These are phyloP conservation scores for Phytophthora macrochlamydospora DNA, from an alignment of 352 stramenopile species.

Conservation along the genomic window DNA sequence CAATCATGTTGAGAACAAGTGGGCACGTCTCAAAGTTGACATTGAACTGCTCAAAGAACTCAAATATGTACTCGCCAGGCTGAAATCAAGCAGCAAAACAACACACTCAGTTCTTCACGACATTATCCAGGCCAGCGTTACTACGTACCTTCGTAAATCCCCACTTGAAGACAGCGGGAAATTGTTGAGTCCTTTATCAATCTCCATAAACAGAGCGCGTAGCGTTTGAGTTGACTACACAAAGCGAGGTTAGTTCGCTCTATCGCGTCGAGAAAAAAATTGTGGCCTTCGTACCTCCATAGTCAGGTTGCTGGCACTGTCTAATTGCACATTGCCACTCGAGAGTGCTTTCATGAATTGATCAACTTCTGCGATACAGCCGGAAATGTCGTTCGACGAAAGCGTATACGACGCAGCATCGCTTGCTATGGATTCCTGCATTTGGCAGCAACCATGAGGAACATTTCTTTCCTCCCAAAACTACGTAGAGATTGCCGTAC, in stretches of 20 bases:
- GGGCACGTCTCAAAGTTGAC: constrained; percentile 90
- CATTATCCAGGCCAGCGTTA: not conserved
- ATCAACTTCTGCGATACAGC: constrained; percentile 94
- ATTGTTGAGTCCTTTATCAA: constrained; percentile 79
- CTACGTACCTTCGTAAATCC: constrained; percentile 80
- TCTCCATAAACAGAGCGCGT: constrained; percentile 83
- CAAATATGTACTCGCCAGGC: constrained; percentile 90
- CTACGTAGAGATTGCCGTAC: constrained; percentile 47
- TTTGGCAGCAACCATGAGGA: not conserved
- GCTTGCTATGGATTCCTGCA: constrained; percentile 87
- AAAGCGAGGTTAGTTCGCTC: not conserved
- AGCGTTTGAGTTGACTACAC: constrained; percentile 80
- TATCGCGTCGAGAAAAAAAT: not conserved
- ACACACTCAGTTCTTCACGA: not conserved
- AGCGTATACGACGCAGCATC: constrained; percentile 97
- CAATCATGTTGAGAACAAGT: constrained; percentile 87
- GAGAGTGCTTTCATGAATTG: constrained; percentile 76
- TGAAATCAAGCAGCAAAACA: constrained; percentile 13
- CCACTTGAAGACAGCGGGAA: constrained; percentile 76
- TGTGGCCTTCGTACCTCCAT: constrained; percentile 50
- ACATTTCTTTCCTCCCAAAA: too few species aligned
- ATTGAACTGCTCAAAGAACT: constrained; percentile 91
- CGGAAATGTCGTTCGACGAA: constrained; percentile 92
- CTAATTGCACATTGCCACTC: constrained; percentile 63
- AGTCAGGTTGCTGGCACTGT: constrained; percentile 55